Evolutionary conservation across 768 basidiomycete species (phyloP).

Genomic region (Tricholoma terreum): DNA sequence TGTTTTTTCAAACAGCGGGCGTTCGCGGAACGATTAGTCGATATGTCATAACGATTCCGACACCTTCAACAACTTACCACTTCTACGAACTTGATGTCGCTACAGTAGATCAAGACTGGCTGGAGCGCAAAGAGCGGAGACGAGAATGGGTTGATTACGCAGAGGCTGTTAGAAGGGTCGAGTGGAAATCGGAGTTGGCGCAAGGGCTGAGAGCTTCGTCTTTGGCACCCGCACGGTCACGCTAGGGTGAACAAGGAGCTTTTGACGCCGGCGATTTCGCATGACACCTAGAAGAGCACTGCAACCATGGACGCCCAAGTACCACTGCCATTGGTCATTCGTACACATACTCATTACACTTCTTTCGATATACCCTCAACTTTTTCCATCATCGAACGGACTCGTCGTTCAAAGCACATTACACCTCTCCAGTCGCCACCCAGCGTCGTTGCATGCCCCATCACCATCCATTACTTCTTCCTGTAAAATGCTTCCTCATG

Average conservation of each 20-base stretch:
- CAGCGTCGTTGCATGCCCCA: constrained; percentile 6
- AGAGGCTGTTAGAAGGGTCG: constrained; percentile 69
- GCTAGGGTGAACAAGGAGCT: constrained; percentile 14
- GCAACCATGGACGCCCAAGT: constrained; percentile 4
- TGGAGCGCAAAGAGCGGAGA: constrained; percentile 74
- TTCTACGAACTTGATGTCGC: constrained; percentile 88
- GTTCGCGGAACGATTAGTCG: constrained; percentile 85
- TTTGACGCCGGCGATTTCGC: constrained; percentile 4
- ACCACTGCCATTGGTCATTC: constrained; percentile 19
- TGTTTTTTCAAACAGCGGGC: constrained; percentile 60
- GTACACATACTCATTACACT: constrained; percentile 23
- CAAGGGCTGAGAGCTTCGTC: constrained; percentile 73
- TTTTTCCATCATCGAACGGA: constrained; percentile 12
- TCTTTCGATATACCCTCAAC: constrained; percentile 18
- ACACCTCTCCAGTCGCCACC: not conserved
- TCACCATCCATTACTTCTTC: constrained; percentile 5
- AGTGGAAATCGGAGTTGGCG: constrained; percentile 84
- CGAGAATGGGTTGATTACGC: constrained; percentile 89
- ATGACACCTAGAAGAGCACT: not conserved
- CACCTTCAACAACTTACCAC: constrained; percentile 80
- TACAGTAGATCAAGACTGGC: constrained; percentile 74
- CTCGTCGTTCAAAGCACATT: constrained; percentile 10
- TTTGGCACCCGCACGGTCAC: constrained; percentile 45
- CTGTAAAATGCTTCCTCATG: constrained; percentile 9
- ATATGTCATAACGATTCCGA: constrained; percentile 78